Evolutionary conservation across 2,329 filamentous ascomycete genomes (phyloP).

Genomic region (Ustilaginoidea virens): DNA sequence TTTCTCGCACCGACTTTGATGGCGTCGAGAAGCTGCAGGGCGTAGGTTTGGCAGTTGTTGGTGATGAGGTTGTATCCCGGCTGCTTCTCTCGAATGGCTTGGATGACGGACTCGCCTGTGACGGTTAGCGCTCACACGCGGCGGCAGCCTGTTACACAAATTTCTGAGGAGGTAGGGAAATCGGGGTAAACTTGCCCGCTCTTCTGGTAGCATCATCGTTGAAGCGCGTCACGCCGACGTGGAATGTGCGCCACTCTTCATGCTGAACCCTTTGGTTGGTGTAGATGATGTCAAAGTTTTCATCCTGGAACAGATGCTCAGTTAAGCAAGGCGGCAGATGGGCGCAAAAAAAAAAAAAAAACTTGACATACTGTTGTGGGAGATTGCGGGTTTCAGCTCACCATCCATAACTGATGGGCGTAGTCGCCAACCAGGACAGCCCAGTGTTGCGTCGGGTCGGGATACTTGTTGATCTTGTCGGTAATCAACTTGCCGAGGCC

Average conservation of each 20-base stretch:
- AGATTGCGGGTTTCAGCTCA: too few species aligned
- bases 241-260: conserved; percentile 34
- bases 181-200: conserved; percentile 21
- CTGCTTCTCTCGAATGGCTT: conserved; percentile 30
- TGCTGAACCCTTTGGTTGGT: conserved; percentile 31
- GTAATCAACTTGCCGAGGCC: conserved; percentile 40
- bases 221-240: conserved; percentile 35
- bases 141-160: background rate
- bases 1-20: conserved; percentile 34
- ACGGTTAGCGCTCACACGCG: background rate
- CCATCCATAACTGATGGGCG: conserved; percentile 45
- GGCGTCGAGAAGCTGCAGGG: conserved; percentile 34
- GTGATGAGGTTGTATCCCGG: conserved; percentile 41
- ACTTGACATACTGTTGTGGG: conserved; percentile 1
- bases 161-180: background rate
- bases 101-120: conserved; percentile 35
- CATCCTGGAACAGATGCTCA: conserved; percentile 19
- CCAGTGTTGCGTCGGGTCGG: conserved; percentile 46
- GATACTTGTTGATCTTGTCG: conserved; percentile 35
- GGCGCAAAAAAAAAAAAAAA: background rate
- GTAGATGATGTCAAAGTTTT: conserved; percentile 40
- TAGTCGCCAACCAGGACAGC: conserved; percentile 40
- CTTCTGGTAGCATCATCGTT: conserved; percentile 36
- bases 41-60: conserved; percentile 46
- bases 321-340: background rate